These are phyloP conservation scores for Sphaerulina musiva DNA, from an alignment of 2,329 filamentous ascomycete genomes.

Conservation along the genomic window DNA sequence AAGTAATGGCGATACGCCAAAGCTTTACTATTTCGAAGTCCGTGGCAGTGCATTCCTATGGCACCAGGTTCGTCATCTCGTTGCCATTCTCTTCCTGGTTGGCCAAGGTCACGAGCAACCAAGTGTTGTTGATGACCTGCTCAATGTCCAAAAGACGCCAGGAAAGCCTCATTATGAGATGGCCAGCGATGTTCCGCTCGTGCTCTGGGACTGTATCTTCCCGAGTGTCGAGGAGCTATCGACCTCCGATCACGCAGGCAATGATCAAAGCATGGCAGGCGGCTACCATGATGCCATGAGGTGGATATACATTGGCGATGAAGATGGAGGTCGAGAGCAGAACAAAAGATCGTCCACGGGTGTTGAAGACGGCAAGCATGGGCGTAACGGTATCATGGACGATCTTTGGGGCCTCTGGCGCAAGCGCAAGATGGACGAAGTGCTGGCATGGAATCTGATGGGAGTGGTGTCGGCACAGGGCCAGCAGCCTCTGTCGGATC, in stretches of 20 bases:
- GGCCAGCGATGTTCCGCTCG: conserved; percentile 81
- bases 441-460: conserved; percentile 69
- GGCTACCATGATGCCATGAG: conserved; percentile 54
- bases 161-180: conserved; percentile 81
- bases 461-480: conserved; percentile 50
- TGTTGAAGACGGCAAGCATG: conserved; percentile 55
- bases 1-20: conserved; percentile 37
- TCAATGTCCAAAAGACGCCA: conserved; percentile 66
- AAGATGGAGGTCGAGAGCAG: conserved; percentile 36
- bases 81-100: conserved; percentile 84
- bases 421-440: conserved; percentile 79
- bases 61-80: conserved; percentile 96
- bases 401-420: conserved; percentile 79
- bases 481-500: conserved; percentile 5
- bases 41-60: conserved; percentile 90
- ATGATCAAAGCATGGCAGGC: conserved; percentile 36
- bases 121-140: conserved; percentile 62
- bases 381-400: conserved; percentile 60
- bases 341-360: conserved; percentile 29
- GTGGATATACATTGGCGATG: conserved; percentile 76
- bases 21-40: conserved; percentile 82
- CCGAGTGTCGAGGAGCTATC: conserved; percentile 45
- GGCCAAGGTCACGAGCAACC: conserved; percentile 80
- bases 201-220: conserved; percentile 95
- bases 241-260: conserved; percentile 32